A percentile compares a stretch with the other conserved stretches of the same genome.
Conservation (phyloP, 2,329 filamentous ascomycete species). For the Macrophomina phaseolina region DNA sequence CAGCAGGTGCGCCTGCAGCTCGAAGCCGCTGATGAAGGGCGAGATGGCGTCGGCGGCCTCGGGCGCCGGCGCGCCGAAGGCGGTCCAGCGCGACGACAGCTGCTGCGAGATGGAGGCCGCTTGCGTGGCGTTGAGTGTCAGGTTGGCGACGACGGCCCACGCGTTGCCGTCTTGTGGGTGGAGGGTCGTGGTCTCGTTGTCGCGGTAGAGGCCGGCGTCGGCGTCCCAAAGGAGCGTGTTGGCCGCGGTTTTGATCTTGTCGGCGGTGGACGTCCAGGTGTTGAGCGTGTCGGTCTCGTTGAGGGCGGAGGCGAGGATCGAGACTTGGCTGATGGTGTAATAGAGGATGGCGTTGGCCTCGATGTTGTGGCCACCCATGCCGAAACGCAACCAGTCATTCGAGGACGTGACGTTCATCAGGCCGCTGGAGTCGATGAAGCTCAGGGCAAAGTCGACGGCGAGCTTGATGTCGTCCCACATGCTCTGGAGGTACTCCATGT, state of each 20-base stretch:
- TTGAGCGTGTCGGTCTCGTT: constrained; percentile 40
- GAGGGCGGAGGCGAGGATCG: constrained; percentile 16
- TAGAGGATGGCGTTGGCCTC: constrained; percentile 61
- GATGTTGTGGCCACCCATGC: constrained; percentile 58
- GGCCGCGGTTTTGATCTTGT: constrained; percentile 33
- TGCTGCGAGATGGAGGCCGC: constrained; percentile 51
- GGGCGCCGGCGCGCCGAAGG: constrained; percentile 61
- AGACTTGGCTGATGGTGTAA: constrained; percentile 39
- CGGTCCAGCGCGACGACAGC: constrained; percentile 60
- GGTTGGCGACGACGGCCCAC: constrained; percentile 40
- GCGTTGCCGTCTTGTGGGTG: constrained; percentile 55
- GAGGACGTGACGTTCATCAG: constrained; percentile 54
- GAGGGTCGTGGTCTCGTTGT: constrained; percentile 54
- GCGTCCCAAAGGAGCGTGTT: constrained; percentile 37
- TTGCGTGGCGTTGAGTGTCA: constrained; percentile 56
- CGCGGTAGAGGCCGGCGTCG: constrained; percentile 42
- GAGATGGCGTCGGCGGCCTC: constrained; percentile 64
- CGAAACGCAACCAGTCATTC: constrained; percentile 56
- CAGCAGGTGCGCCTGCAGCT: constrained; percentile 63
- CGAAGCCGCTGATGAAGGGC: constrained; percentile 64
- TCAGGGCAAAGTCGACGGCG: constrained; percentile 50
- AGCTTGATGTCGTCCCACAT: constrained; percentile 54
- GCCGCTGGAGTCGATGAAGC: constrained; percentile 50
- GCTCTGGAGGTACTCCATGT: constrained; percentile 46
- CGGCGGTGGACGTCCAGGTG: constrained; percentile 37